phyloP scores from a whole-genome alignment of 139 green algal genomes.

The Diplosphaera chodatii region DNA sequence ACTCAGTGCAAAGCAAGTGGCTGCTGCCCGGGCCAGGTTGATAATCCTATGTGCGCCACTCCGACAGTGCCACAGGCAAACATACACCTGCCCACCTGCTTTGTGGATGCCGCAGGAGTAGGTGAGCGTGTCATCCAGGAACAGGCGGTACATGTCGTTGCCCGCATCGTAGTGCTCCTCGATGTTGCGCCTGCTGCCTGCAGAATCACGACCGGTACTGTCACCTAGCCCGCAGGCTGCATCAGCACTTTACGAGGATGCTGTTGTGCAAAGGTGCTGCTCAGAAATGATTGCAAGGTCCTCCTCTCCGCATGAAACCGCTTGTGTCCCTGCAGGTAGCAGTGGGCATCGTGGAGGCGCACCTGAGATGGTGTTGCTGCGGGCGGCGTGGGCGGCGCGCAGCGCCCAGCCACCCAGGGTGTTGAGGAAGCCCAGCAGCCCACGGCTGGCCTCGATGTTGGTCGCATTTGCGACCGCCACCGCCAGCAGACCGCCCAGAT shows the following conservation, averaged over 20 bases:
- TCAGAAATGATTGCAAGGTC: no score
- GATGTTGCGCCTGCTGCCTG: slow-evolving; percentile 81
- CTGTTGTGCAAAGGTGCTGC: no score
- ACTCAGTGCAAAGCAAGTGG: no score
- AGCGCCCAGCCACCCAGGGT: slow-evolving; percentile 76
- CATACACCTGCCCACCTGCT: neutral
- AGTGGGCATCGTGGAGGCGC: no score
- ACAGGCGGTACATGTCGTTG: slow-evolving; percentile 90
- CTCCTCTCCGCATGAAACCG: no score
- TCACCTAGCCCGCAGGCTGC: no score
- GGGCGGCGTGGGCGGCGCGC: slow-evolving; percentile 57
- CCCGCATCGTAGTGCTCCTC: slow-evolving; percentile 95
- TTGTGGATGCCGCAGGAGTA: slow-evolving; percentile 83
- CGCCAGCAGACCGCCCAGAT: slow-evolving; percentile 64
- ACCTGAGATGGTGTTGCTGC: slow-evolving; percentile 74
- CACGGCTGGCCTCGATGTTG: slow-evolving; percentile 41
- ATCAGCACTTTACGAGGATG: no score
- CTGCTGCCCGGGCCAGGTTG: no score
- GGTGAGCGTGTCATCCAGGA: slow-evolving; percentile 92
- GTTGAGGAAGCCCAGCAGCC: slow-evolving; percentile 67
- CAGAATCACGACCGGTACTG: no score
- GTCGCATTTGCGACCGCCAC: slow-evolving; percentile 56
- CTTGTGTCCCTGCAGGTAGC: no score
- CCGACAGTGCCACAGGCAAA: no score
- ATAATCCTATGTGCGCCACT: no score